These are phyloP conservation scores for Teratosphaeria epicoccoides DNA, from an alignment of 2,329 filamentous ascomycete species.

Conservation along the genomic window DNA sequence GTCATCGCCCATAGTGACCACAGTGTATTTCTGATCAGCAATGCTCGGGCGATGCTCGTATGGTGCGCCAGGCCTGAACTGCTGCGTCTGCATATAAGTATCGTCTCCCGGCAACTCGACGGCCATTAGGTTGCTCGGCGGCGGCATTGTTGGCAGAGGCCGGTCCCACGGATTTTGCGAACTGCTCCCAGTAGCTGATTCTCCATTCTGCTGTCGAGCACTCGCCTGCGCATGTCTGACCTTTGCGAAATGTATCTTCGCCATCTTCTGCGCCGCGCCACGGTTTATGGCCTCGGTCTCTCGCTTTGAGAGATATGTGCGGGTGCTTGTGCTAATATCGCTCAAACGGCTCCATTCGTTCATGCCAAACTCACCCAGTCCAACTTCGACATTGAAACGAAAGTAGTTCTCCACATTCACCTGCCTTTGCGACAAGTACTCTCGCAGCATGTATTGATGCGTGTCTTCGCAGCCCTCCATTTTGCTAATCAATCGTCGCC, in stretches of 20 bases:
- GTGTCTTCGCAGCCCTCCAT: constrained; percentile 92
- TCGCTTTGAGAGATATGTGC: constrained; percentile 64
- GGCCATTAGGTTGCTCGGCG: constrained; percentile 32
- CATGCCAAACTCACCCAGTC: constrained; percentile 95
- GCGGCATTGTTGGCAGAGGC: constrained; percentile 23
- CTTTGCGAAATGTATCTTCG: constrained; percentile 71
- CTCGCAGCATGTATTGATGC: constrained; percentile 73
- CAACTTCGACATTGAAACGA: constrained; percentile 91
- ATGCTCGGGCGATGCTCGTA: constrained; percentile 43
- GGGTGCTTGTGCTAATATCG: constrained; percentile 87
- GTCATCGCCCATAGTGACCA: constrained; percentile 3
- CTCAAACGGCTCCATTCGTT: constrained; percentile 94
- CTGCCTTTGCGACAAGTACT: constrained; percentile 59
- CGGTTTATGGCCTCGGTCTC: constrained; percentile 69
- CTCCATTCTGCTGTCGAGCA: constrained; percentile 25
- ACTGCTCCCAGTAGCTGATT: constrained; percentile 13
- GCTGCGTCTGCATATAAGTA: constrained; percentile 7
- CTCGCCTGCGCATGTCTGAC: constrained; percentile 49
- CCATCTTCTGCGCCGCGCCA: constrained; percentile 67
- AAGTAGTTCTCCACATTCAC: constrained; percentile 89
- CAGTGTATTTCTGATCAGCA: constrained; percentile 51
- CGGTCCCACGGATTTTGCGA: constrained; percentile 23
- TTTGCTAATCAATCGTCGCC: constrained; percentile 72
- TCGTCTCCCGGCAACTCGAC: constrained; percentile 25
- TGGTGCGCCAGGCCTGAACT: constrained; percentile 35